A percentile compares a stretch with the other conserved stretches of the same genome.
phyloP scores from a whole-genome alignment of 1,284 basidiomycete genomes.

The Grifola frondosa region DNA sequence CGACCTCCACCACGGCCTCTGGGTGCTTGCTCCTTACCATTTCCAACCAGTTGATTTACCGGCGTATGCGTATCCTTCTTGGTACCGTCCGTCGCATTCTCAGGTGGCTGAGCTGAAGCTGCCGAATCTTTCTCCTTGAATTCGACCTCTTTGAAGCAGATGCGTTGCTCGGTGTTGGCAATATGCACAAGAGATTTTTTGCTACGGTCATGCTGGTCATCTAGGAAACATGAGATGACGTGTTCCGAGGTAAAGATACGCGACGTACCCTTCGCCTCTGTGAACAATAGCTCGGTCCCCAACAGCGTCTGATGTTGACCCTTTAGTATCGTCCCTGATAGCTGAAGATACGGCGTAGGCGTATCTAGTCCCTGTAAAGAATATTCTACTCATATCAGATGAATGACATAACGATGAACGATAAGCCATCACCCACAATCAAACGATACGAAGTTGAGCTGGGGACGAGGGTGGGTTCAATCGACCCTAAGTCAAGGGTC shows the following conservation, averaged over 20 bases:
- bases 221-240: constrained; percentile 5
- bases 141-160: constrained; percentile 63
- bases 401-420: background rate
- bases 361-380: constrained; percentile 68
- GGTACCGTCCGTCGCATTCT: constrained; percentile 11
- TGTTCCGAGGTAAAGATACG: background rate
- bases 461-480: constrained; percentile 73
- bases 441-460: constrained; percentile 65
- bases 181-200: constrained; percentile 52
- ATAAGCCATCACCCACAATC: constrained; percentile 50
- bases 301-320: constrained; percentile 63
- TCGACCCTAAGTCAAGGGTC: constrained; percentile 66
- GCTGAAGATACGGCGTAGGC: constrained; percentile 69
- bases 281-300: constrained; percentile 73
- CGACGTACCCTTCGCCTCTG: constrained; percentile 53
- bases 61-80: constrained; percentile 19
- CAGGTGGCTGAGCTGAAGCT: background rate
- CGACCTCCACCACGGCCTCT: constrained; percentile 16
- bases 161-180: constrained; percentile 57
- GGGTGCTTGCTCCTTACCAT: constrained; percentile 11
- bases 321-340: constrained; percentile 70
- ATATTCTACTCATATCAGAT: constrained; percentile 4
- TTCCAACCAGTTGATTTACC: constrained; percentile 18
- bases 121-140: constrained; percentile 41
- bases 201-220: constrained; percentile 36